These are phyloP conservation scores for Larix kaempferi DNA, from an alignment of 75 land plant genomes.

Conservation along the genomic window DNA sequence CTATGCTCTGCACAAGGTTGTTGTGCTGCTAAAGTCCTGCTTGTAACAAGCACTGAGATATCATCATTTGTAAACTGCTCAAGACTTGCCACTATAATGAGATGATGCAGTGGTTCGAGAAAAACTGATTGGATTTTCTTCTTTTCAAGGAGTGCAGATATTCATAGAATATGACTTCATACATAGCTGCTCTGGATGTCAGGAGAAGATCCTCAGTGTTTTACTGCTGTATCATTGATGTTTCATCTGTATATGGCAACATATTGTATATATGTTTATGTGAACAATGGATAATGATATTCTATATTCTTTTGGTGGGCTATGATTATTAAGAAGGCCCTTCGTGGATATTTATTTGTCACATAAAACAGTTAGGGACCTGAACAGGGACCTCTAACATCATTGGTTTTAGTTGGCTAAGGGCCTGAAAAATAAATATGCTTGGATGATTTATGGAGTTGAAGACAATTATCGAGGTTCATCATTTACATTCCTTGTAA, in stretches of 20 bases:
- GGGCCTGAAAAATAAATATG: conserved; percentile 5
- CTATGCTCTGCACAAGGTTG: not conserved
- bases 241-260: not conserved
- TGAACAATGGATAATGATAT: not conserved
- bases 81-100: too few relatives aligned
- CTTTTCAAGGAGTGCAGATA: not conserved
- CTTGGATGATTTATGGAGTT: not conserved
- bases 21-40: not conserved
- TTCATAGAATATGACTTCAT: not conserved
- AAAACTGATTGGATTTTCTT: not conserved
- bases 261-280: not conserved
- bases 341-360: not conserved
- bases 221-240: not conserved
- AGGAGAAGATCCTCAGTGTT: not conserved
- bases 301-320: conserved; percentile 5
- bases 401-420: not conserved
- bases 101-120: not conserved
- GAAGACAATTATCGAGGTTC: not conserved
- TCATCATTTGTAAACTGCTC: not conserved
- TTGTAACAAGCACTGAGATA: not conserved
- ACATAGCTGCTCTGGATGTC: not conserved
- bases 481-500: not conserved
- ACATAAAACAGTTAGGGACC: conserved; percentile 3
- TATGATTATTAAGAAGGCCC: not conserved
- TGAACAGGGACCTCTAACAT: not conserved